phyloP scores from a whole-genome alignment of 768 basidiomycete species.

The Tricholoma saponaceum region DNA sequence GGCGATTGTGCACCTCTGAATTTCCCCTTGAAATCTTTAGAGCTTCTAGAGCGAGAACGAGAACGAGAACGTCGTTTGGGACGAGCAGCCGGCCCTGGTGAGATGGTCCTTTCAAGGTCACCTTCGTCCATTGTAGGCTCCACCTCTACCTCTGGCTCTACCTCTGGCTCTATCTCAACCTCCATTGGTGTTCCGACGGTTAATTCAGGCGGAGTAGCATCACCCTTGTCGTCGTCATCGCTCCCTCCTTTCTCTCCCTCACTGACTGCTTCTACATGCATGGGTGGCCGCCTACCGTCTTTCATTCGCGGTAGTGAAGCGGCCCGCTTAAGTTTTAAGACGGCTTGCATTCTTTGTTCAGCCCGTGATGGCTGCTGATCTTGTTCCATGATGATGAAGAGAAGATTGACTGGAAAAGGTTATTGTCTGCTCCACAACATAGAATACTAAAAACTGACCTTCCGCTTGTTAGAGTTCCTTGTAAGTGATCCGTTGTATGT shows the following conservation, averaged over 20 bases:
- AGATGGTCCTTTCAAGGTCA: conserved; percentile 37
- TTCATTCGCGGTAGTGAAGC: conserved; percentile 91
- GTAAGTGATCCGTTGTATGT: conserved; percentile 1
- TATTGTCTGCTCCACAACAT: conserved; percentile 11
- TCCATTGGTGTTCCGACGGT: conserved; percentile 5
- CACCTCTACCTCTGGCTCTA: conserved; percentile 33
- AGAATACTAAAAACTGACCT: conserved; percentile 9
- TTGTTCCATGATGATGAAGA: conserved; percentile 34
- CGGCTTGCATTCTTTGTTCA: conserved; percentile 83
- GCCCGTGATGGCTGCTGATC: conserved; percentile 46
- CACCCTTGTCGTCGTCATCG: conserved; percentile 32
- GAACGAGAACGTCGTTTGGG: conserved; percentile 71
- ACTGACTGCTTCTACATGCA: conserved; percentile 80
- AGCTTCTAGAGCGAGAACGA: conserved; percentile 73
- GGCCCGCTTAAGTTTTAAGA: conserved; percentile 88
- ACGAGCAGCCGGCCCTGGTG: conserved; percentile 43
- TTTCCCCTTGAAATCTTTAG: conserved; percentile 70
- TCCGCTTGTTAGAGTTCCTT: conserved; percentile 11
- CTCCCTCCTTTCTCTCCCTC: conserved; percentile 65
- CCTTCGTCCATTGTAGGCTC: conserved; percentile 34
- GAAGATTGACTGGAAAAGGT: neutral
- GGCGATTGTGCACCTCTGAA: conserved; percentile 44
- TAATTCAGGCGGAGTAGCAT: conserved; percentile 22
- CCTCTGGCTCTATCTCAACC: conserved; percentile 20
- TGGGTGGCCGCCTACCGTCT: conserved; percentile 82